Evolutionary conservation across 306 rosid genomes (phyloP), one percentile per base, ranked within the genome.

Genomic region (Trichosanthes cucumerina): DNA sequence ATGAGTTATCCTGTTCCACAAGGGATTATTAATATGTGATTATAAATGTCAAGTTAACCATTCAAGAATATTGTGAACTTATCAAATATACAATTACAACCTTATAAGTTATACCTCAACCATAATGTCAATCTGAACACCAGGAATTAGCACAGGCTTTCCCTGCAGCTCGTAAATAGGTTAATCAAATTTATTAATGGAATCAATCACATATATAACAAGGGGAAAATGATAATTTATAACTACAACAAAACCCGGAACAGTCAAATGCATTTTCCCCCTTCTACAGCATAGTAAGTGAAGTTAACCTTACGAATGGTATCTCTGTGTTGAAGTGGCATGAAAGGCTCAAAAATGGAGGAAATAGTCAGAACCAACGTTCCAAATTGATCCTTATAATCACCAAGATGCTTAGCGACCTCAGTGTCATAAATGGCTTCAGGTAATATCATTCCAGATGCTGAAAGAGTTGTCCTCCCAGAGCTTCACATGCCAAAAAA

Each of bases 391-490:
- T 76, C 85, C 79, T 80, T 53, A 4, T 54, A 84, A 58, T 90
- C 87, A 66, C 66, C 81, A 53, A 90, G 78, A 62, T 79, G 72
- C 88, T 63, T 78, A 77, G 88, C 92, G 44, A 81, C 89, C 79
- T 80, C 85, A 65, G 65, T n/a, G 53, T 91, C 91, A 83, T 65
- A 91, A 77, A 95, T 89, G 79, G 83, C 77, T 62, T 79, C 79
- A 28, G 96, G 96, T 44, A 95, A 82, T 66, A 92, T 79, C 88
- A 95, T 49, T 83, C 98, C 98, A n/a, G 98, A 95, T 76, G 98
- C 96, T 70, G 98, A 95, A 49, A 95, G 88, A 24, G 97, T 92
- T 57, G 97, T 95, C 78, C 82, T 93, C 52, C 98, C 98, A 75
- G 93, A 92, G 70, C 98, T 95, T 86, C 26, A 73, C 78, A 82